These are phyloP conservation scores for Colletotrichum sidae DNA, from an alignment of 2,329 filamentous ascomycete genomes.

Conservation along the genomic window DNA sequence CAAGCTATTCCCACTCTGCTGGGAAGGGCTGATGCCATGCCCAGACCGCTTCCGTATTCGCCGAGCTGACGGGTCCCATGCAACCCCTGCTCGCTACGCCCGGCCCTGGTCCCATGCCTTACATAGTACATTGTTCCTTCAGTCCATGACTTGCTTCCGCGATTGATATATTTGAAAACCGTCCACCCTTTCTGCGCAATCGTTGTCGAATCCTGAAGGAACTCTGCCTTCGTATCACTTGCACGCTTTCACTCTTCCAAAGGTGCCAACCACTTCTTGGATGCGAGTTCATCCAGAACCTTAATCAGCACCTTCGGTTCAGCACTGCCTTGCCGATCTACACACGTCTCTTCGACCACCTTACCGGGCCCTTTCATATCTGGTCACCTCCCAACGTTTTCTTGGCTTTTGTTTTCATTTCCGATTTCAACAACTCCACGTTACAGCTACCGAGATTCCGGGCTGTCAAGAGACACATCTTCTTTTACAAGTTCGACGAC, in stretches of 20 bases:
- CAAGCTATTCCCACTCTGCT: slow-evolving; percentile 36
- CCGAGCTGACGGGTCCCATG: slow-evolving; percentile 35
- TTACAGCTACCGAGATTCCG: too few species aligned
- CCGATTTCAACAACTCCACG: neutral
- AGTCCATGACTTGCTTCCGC: slow-evolving; percentile 28
- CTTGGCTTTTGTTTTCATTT: neutral
- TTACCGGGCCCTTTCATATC: slow-evolving; percentile 18
- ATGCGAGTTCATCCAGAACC: slow-evolving; percentile 31
- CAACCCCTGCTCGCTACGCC: slow-evolving; percentile 32
- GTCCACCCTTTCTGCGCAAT: slow-evolving; percentile 23
- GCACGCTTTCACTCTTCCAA: slow-evolving; percentile 5
- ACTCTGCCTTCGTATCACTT: slow-evolving; percentile 11
- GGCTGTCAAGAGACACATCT: neutral
- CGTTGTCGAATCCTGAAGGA: slow-evolving; percentile 20
- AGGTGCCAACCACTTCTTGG: slow-evolving; percentile 8
- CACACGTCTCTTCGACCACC: slow-evolving; percentile 6
- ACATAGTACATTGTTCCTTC: slow-evolving; percentile 29
- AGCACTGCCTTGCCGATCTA: slow-evolving; percentile 21
- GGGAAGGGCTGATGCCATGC: slow-evolving; percentile 36
- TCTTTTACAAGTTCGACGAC: neutral
- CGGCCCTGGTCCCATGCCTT: slow-evolving; percentile 22
- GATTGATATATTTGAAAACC: slow-evolving; percentile 36
- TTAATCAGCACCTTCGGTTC: slow-evolving; percentile 14
- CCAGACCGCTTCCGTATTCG: slow-evolving; percentile 37
- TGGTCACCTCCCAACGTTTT: neutral